Conservation (phyloP, 2,329 filamentous ascomycete species). For the Metarhizium brunneum region DNA sequence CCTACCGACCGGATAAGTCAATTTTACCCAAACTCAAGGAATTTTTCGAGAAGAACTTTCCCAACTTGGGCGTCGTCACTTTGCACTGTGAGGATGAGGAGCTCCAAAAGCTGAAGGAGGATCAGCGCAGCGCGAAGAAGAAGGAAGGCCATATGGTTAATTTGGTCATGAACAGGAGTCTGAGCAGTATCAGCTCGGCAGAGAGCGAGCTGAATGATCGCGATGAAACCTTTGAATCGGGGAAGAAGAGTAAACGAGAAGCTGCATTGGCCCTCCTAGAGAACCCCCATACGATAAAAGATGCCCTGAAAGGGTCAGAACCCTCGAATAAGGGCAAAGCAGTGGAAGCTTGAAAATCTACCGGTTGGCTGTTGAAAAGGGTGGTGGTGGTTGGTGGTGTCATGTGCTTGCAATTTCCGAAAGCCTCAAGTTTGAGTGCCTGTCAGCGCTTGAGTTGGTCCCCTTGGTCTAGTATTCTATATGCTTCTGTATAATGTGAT, state of each 20-base stretch:
- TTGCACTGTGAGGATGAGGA: slow-evolving; percentile 73
- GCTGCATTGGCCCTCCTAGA: slow-evolving; percentile 40
- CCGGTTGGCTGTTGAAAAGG: not conserved
- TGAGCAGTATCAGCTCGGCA: slow-evolving; percentile 41
- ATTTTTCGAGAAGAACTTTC: slow-evolving; percentile 66
- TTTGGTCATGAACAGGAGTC: slow-evolving; percentile 49
- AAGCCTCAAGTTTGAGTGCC: not conserved
- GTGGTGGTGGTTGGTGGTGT: not conserved
- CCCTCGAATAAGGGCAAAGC: slow-evolving; percentile 13
- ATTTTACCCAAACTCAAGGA: slow-evolving; percentile 61
- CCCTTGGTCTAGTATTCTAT: not conserved
- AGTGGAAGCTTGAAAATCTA: not conserved
- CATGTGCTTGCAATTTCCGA: not conserved
- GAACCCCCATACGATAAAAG: slow-evolving; percentile 37
- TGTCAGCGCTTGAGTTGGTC: not conserved
- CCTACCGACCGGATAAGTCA: slow-evolving; percentile 77
- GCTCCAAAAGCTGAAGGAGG: slow-evolving; percentile 65
- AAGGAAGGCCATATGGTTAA: slow-evolving; percentile 40
- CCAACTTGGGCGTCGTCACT: slow-evolving; percentile 63
- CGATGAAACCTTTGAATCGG: slow-evolving; percentile 28
- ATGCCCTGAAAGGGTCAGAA: slow-evolving; percentile 18
- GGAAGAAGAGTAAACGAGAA: slow-evolving; percentile 42
- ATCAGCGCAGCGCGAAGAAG: slow-evolving; percentile 69
- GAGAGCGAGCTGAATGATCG: slow-evolving; percentile 42
- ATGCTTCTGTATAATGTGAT: slow-evolving; percentile 4